Evolutionary conservation across 2,329 filamentous ascomycete genomes (phyloP), one percentile per base, ranked within the genome.

Genomic region (Fusarium irregulare): DNA sequence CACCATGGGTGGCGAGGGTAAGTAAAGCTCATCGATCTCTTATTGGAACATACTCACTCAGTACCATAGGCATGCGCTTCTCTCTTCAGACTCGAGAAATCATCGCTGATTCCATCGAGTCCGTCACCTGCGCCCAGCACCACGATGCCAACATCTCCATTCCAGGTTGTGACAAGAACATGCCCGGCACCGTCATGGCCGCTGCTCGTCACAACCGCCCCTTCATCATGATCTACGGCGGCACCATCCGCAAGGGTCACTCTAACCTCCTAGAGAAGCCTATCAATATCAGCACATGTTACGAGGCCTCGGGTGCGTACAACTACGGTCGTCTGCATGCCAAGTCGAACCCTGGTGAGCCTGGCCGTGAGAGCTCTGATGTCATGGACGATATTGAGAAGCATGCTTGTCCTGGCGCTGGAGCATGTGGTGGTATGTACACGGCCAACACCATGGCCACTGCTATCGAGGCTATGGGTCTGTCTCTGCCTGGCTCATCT

Each of bases 101-200:
- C 71, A 98, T 98, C 72, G 94, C 94, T 69, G 94, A 98, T 81
- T 94, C 91, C 73, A 94, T 98, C 76, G 95, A 98, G 83, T 94
- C 93, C 3, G 92, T 97, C 41, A 98, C 94, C 2, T 95, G 92
- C 78, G 95, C 93, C 7, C 94, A 98, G 78, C 92, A 92, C 73
- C 93, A 98, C 80, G 95, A 98, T 78, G 95, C 94, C 62, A 97
- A 94, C 79, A 94, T 98, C 78, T 90, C 93, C 30, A 95, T 98
- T 73, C 94, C 95, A 0, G 94, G 94, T 13, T 98, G 94, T 79
- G 94, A 98, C 83, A 98, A 98, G 87, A 98, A 98, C 80, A 98
- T 98, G 95, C 94, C 94, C 0, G 94, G 94, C 69, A 91, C 93
- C 18, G 85, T 96, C 68, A 97, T 97, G 91, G 94, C 92, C 1